Evolutionary conservation across 2,329 filamentous ascomycete genomes (phyloP), one percentile per base, ranked within the genome.

Genomic region (Exophiala bonariae): DNA sequence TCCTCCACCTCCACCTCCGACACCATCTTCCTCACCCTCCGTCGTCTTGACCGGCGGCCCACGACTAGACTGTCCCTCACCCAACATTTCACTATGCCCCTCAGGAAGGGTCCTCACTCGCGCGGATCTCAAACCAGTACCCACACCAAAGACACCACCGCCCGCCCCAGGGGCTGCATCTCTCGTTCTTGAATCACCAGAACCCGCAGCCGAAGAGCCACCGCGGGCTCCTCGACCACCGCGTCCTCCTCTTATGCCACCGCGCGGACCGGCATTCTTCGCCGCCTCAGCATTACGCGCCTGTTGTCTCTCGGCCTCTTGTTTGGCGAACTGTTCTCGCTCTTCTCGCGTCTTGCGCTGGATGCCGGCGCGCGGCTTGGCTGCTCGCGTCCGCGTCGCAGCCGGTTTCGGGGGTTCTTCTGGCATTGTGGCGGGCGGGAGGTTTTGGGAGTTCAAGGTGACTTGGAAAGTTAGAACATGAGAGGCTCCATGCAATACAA

Each of bases 21-120:
- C 50, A 31, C 35, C 53, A 54, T 50, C 40, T 13, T 16, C 7
- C 33, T 48, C 39, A 19, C 47, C 38, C 14, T 46, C 47, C 28
- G 50, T 20, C 23, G 23, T 26, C 6, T 26, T 26, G 6, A 26
- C 6, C 6, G 11, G 23, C 23, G 23, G 6, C 23, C 10, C 11
- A 18, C n/a, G 7, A 19, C 35, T 53, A 2, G 61, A 57, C 3
- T 65, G 64, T 26, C 54, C 59, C 16, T 58, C 59, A 19, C 61
- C 60, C 52, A 57, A 22, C 62, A 63, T 39, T 61, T 61, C 56
- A 56, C 34, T 41, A 49, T 44, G 49, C 57, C 26, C 63, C 64
- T 51, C 63, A 59, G 41, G 31, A 10, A 38, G 26, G 18, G 20
- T 16, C 19, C 52, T 50, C 8, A 44, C 44, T 11, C 40, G 37